These are phyloP conservation scores for Celoporthe dispersa DNA, from an alignment of 2,329 filamentous ascomycete genomes.

Conservation along the genomic window DNA sequence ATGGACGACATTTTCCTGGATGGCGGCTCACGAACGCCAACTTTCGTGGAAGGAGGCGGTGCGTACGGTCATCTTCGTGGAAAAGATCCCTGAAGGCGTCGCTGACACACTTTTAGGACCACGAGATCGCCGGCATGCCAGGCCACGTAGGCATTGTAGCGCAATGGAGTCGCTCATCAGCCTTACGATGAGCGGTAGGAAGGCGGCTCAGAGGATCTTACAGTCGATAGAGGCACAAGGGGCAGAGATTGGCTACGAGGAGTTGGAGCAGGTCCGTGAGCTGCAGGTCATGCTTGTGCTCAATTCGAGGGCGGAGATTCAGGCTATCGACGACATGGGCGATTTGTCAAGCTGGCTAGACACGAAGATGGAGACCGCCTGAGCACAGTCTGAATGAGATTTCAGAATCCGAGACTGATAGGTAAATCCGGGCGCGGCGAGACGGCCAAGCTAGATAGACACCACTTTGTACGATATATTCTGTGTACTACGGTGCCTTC, in stretches of 20 bases:
- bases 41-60: conserved; percentile 21
- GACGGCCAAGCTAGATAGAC: not conserved
- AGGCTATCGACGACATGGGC: conserved; percentile 65
- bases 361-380: conserved; percentile 38
- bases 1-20: conserved; percentile 46
- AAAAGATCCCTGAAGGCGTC: not conserved
- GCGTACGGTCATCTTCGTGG: not conserved
- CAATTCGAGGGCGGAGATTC: conserved; percentile 77
- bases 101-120: conserved; percentile 3
- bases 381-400: not conserved
- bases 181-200: conserved; percentile 62
- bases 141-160: not conserved
- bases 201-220: conserved; percentile 59
- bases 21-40: not conserved
- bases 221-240: conserved; percentile 41
- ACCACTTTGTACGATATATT: too few species aligned
- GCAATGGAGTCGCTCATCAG: conserved; percentile 36
- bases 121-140: not conserved
- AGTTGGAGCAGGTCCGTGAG: conserved; percentile 54
- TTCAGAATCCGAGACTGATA: not conserved
- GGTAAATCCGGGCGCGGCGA: not conserved
- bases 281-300: conserved; percentile 76
- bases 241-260: conserved; percentile 36
- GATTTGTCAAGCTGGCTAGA: conserved; percentile 57
- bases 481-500: not conserved